These are phyloP conservation scores for Omphalea diandra DNA, from an alignment of 441 rosid species.

Conservation along the genomic window DNA sequence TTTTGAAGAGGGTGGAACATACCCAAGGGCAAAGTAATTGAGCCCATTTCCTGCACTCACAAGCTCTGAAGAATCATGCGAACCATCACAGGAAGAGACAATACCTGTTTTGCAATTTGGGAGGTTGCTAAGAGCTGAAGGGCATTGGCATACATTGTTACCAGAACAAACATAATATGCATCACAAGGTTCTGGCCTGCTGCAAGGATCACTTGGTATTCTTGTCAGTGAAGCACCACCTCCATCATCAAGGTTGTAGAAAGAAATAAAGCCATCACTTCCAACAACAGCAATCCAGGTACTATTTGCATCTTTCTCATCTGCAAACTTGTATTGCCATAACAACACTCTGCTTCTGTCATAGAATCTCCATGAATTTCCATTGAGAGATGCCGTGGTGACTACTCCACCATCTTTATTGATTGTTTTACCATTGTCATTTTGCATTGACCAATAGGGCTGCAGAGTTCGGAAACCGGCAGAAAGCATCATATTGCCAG, in stretches of 20 bases:
- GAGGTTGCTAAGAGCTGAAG: conserved; percentile 40
- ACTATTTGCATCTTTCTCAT: conserved; percentile 37
- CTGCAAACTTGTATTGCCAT: conserved; percentile 47
- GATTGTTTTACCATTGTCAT: conserved; percentile 40
- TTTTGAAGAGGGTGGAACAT: conserved; percentile 42
- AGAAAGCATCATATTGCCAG: conserved; percentile 60
- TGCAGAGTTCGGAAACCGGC: conserved; percentile 64
- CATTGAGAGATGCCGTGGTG: conserved; percentile 35
- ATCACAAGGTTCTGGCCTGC: conserved; percentile 63
- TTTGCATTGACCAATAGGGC: conserved; percentile 69
- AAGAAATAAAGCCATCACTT: conserved; percentile 48
- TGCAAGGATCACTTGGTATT: conserved; percentile 51
- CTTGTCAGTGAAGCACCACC: conserved; percentile 30
- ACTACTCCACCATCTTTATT: conserved; percentile 40
- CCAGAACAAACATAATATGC: conserved; percentile 52
- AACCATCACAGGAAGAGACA: conserved; percentile 48
- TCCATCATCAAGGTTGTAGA: conserved; percentile 41
- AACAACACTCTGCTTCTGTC: conserved; percentile 45
- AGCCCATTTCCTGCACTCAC: conserved; percentile 49
- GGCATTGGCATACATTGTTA: conserved; percentile 57
- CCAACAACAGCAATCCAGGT: conserved; percentile 70
- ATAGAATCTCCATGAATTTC: conserved; percentile 73
- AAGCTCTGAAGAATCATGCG: conserved; percentile 40
- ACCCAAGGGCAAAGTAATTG: conserved; percentile 61
- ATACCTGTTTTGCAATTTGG: no score